phyloP scores from a whole-genome alignment of 768 basidiomycete genomes.

The Pholiota conissans region DNA sequence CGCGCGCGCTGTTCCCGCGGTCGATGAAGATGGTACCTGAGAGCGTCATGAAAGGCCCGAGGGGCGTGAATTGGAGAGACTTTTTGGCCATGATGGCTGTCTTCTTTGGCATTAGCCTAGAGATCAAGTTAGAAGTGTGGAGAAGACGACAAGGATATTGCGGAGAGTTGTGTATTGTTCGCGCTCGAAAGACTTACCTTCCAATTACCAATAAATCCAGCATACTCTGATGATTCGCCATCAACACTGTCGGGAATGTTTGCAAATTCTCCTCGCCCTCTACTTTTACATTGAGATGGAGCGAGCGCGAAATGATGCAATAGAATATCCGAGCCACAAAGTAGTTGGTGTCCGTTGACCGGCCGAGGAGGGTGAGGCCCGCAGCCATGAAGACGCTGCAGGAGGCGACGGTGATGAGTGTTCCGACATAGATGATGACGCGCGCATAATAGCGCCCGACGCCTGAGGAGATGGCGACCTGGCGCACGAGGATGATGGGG shows the following conservation, averaged over 20 bases:
- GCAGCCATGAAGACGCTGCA: slow-evolving; percentile 72
- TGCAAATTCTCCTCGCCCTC: slow-evolving; percentile 85
- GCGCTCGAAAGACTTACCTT: slow-evolving; percentile 47
- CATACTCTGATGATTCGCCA: slow-evolving; percentile 94
- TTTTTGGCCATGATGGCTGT: slow-evolving; percentile 93
- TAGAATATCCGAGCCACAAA: slow-evolving; percentile 87
- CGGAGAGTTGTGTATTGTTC: not conserved
- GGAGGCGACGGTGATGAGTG: slow-evolving; percentile 68
- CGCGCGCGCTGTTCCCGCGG: slow-evolving; percentile 74
- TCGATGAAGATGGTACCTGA: slow-evolving; percentile 92
- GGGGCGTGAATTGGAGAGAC: slow-evolving; percentile 80
- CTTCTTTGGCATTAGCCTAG: slow-evolving; percentile 77
- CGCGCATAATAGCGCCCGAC: slow-evolving; percentile 72
- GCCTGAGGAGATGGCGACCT: slow-evolving; percentile 59
- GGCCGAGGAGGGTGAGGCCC: slow-evolving; percentile 65
- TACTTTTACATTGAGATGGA: slow-evolving; percentile 72
- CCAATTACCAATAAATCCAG: slow-evolving; percentile 83
- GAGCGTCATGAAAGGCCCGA: slow-evolving; percentile 90
- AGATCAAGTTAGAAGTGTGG: slow-evolving; percentile 4
- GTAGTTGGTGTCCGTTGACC: slow-evolving; percentile 77
- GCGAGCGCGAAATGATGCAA: slow-evolving; percentile 53
- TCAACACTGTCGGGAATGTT: slow-evolving; percentile 69
- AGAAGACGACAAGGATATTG: not conserved
- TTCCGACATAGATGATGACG: slow-evolving; percentile 68
- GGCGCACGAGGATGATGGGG: slow-evolving; percentile 64